A percentile compares a stretch with the other conserved stretches of the same genome.
Conservation (phyloP, 1,284 basidiomycete species). For the Cryptococcus jaspeensis region DNA sequence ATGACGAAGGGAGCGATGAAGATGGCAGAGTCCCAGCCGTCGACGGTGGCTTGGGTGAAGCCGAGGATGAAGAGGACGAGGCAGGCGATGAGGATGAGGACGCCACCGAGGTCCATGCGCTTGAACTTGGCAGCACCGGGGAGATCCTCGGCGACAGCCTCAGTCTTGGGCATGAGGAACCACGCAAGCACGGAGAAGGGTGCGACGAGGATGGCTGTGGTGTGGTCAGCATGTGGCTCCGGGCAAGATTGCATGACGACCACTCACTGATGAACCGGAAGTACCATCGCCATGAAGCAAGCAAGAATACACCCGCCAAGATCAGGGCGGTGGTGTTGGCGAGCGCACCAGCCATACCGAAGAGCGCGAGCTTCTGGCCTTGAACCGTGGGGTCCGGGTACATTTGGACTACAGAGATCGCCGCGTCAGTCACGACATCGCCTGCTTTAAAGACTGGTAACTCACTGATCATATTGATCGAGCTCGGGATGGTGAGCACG, state of each 20-base stretch:
- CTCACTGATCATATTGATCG: conserved; percentile 45
- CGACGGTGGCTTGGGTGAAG: conserved; percentile 43
- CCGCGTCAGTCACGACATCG: not conserved
- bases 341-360: conserved; percentile 44
- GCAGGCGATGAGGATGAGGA: conserved; percentile 34
- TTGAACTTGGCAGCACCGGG: conserved; percentile 42
- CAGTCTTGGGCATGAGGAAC: conserved; percentile 42
- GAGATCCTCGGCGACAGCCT: conserved; percentile 42
- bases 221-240: not conserved
- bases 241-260: not conserved
- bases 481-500: conserved; percentile 44
- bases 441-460: not conserved
- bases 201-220: conserved; percentile 33
- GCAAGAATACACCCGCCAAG: conserved; percentile 46
- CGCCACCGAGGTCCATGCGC: conserved; percentile 48
- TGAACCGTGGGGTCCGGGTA: conserved; percentile 43
- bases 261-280: conserved; percentile 41
- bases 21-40: conserved; percentile 43
- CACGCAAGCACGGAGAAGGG: conserved; percentile 38
- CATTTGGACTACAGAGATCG: conserved; percentile 32
- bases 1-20: conserved; percentile 52
- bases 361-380: conserved; percentile 43
- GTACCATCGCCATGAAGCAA: conserved; percentile 49
- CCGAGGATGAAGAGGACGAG: conserved; percentile 48
- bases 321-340: conserved; percentile 39